Evolutionary conservation across 1,284 basidiomycete genomes (phyloP).

Genomic region (Cryptococcus sp.): DNA sequence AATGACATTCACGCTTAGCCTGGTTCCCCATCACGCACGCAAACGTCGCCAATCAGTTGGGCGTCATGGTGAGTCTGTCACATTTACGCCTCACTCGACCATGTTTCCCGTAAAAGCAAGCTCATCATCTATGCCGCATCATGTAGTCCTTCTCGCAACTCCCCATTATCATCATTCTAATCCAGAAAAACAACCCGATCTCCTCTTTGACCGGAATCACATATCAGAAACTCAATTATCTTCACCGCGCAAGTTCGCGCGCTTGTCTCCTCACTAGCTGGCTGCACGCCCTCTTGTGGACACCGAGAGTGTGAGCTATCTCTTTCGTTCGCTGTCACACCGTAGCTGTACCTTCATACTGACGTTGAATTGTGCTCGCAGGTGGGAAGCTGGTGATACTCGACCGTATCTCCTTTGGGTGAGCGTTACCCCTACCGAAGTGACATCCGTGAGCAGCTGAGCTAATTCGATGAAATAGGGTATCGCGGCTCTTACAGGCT

Average conservation of each 20-base stretch:
- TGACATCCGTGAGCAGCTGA: neutral
- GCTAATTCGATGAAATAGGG: slow-evolving; percentile 16
- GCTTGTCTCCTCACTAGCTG: slow-evolving; percentile 44
- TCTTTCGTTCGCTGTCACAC: neutral
- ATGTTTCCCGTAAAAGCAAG: neutral
- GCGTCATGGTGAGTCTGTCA: slow-evolving; percentile 4
- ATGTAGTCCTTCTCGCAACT: slow-evolving; percentile 45
- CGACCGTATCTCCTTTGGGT: slow-evolving; percentile 33
- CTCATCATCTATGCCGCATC: neutral
- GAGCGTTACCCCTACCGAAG: slow-evolving; percentile 1
- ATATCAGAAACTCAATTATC: slow-evolving; percentile 55
- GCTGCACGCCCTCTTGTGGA: slow-evolving; percentile 42
- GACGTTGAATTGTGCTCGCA: neutral
- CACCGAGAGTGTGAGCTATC: slow-evolving; percentile 22
- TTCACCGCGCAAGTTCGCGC: slow-evolving; percentile 53
- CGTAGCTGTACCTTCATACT: neutral
- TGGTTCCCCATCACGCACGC: slow-evolving; percentile 14
- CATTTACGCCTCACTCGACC: neutral
- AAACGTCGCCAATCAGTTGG: slow-evolving; percentile 30
- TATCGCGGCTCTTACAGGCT: slow-evolving; percentile 39
- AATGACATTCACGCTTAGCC: neutral
- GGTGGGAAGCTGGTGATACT: slow-evolving; percentile 15
- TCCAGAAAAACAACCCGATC: slow-evolving; percentile 54
- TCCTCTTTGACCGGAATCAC: slow-evolving; percentile 51
- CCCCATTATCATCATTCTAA: slow-evolving; percentile 50